Percentiles rank a stretch among this genome's conserved stretches.
Evolutionary conservation across 805 yeast species (phyloP).

Genomic region (Candida peoriensis): DNA sequence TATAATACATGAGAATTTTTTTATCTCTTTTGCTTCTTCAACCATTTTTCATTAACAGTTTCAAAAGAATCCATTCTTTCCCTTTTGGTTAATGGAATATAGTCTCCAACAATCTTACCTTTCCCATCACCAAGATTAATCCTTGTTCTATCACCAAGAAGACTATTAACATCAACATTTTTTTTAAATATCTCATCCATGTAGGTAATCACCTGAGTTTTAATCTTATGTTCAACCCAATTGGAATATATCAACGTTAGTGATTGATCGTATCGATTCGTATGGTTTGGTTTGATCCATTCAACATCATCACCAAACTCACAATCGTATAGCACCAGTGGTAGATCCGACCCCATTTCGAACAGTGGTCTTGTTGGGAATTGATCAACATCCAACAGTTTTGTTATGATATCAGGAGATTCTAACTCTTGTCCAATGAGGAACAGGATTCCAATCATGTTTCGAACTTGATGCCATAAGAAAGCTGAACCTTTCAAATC

Average conservation of each 20-base stretch:
- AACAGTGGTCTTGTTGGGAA: conserved; percentile 71
- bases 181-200: conserved; percentile 21
- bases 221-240: conserved; percentile 53
- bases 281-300: conserved; percentile 42
- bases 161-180: background rate
- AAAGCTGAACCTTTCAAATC: conserved; percentile 87
- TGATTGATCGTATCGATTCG: conserved; percentile 37
- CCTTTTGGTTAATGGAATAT: conserved; percentile 54
- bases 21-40: conserved; percentile 32
- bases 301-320: conserved; percentile 61
- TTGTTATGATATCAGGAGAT: conserved; percentile 46
- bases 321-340: conserved; percentile 84
- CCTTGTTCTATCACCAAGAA: conserved; percentile 16
- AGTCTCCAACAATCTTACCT: conserved; percentile 53
- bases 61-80: conserved; percentile 61
- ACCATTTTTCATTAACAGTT: conserved; percentile 61
- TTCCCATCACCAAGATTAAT: conserved; percentile 76
- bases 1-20: conserved; percentile 1
- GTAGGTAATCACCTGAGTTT: conserved; percentile 41
- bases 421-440: conserved; percentile 79
- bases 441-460: conserved; percentile 84
- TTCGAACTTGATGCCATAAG: conserved; percentile 96
- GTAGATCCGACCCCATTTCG: conserved; percentile 87
- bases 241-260: conserved; percentile 42
- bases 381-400: conserved; percentile 51